Percentiles rank a stretch among this genome's conserved stretches.
Conservation (phyloP, 176 grass and related monocot species). For the Canna indica region DNA sequence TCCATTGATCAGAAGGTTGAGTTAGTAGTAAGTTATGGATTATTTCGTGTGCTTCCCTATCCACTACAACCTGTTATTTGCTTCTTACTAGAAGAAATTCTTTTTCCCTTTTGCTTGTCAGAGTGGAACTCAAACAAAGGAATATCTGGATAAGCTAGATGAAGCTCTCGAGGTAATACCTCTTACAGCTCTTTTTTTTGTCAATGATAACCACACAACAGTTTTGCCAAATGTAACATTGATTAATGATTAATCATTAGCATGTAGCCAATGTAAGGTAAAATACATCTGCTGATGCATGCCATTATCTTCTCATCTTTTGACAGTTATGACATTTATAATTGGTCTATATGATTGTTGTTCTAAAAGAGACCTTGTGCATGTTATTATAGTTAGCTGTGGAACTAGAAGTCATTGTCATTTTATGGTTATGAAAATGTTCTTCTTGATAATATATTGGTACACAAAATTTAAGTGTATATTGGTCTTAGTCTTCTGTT, state of each 20-base stretch:
- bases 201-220: neutral
- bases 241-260: neutral
- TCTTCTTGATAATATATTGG: too few species aligned
- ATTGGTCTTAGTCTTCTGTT: too few species aligned
- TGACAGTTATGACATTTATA: too few species aligned
- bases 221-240: neutral
- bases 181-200: neutral
- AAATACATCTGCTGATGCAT: neutral
- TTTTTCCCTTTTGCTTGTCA: slow-evolving; percentile 22
- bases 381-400: too few species aligned
- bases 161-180: slow-evolving; percentile 53
- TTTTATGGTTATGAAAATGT: too few species aligned
- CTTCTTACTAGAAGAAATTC: neutral
- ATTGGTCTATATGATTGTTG: too few species aligned
- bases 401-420: too few species aligned
- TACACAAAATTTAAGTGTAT: too few species aligned
- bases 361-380: too few species aligned
- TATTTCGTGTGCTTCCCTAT: neutral
- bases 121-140: slow-evolving; percentile 70
- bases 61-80: neutral
- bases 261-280: neutral
- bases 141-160: slow-evolving; percentile 81
- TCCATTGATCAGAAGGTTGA: slow-evolving; percentile 91
- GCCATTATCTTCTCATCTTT: neutral
- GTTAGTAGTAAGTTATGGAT: slow-evolving; percentile 40